Base-by-base conservation (phyloP, 176 grass and related monocot species). In the Musa schizocarpa region DNA sequence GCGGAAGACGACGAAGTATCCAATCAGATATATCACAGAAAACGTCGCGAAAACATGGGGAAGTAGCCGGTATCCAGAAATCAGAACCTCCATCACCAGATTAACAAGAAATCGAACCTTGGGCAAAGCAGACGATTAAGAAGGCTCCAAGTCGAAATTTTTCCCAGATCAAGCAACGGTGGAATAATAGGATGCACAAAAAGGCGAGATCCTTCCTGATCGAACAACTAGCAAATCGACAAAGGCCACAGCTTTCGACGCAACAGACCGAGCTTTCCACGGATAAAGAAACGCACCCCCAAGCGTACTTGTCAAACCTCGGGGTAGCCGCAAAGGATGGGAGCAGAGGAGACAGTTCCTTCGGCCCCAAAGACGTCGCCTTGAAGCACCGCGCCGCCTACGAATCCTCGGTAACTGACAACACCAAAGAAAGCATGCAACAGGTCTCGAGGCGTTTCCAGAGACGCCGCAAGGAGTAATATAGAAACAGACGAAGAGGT, bases 11-110 rank as follows among this genome's bases (percentile, higher is more conserved):
- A 59, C 14, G 29, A 86, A 83, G 50, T 87, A 86, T 27, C 88
- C 86, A 49, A 70, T 29, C 22, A 82, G 52, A 78, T 98, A 98
- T 50, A 94, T 85, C 70, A 74, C 22, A 29, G 66, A 66, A 84
- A 93, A 98, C 65, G 87, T 82, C 16, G 75, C 77, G 13, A 91
- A 82, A 80, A 91, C 87, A 16, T n/a, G 24, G 21, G 84, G 95
- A 81, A 81, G 85, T 52, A 89, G 54, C 63, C 80, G 76, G 64
- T 66, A 65, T 7, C 34, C 69, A 12, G 56, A 73, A 17, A 76
- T 53, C 25, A 80, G 29, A 20, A 3, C 19, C 63, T 87, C 85
- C 85, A 87, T 86, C 8, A 3, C 13, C 21, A 73, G 58, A 57
- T 12, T 8, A 22, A 50, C 2, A 52, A 43, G 6, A 43, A 43